phyloP scores from a whole-genome alignment of 805 yeast species.

The Myxozyma udenii region DNA sequence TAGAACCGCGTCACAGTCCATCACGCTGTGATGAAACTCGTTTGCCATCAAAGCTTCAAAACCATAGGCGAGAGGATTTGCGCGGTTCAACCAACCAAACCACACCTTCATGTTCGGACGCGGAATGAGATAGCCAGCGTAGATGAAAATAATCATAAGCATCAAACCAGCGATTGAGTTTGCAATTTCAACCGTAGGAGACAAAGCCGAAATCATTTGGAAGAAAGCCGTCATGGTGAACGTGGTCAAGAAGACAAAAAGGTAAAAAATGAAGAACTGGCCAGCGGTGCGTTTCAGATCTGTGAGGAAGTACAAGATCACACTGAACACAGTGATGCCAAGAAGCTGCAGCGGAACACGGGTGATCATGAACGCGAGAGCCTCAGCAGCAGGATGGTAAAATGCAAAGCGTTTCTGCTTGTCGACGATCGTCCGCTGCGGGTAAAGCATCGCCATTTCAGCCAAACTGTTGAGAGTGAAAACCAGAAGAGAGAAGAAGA shows the following conservation, averaged over 20 bases:
- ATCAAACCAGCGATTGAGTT: constrained; percentile 48
- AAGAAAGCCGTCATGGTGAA: constrained; percentile 57
- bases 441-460: constrained; percentile 46
- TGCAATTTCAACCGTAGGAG: constrained; percentile 39
- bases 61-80: constrained; percentile 56
- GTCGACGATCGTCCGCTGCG: constrained; percentile 54
- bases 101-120: constrained; percentile 61
- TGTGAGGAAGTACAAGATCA: constrained; percentile 53
- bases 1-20: constrained; percentile 48
- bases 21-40: constrained; percentile 59
- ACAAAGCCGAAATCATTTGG: constrained; percentile 43
- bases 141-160: constrained; percentile 43
- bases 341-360: constrained; percentile 54
- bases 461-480: constrained; percentile 47
- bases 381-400: constrained; percentile 63
- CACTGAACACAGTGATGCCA: constrained; percentile 47
- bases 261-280: constrained; percentile 50
- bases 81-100: constrained; percentile 64
- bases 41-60: constrained; percentile 63
- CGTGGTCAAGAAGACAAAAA: constrained; percentile 46
- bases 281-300: constrained; percentile 54
- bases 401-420: constrained; percentile 58
- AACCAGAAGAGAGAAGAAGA: constrained; percentile 55
- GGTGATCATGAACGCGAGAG: constrained; percentile 58
- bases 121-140: constrained; percentile 51